These are phyloP conservation scores for Saccharomyces hybrid DNA, from an alignment of 1,139 yeast genomes.

Conservation along the genomic window DNA sequence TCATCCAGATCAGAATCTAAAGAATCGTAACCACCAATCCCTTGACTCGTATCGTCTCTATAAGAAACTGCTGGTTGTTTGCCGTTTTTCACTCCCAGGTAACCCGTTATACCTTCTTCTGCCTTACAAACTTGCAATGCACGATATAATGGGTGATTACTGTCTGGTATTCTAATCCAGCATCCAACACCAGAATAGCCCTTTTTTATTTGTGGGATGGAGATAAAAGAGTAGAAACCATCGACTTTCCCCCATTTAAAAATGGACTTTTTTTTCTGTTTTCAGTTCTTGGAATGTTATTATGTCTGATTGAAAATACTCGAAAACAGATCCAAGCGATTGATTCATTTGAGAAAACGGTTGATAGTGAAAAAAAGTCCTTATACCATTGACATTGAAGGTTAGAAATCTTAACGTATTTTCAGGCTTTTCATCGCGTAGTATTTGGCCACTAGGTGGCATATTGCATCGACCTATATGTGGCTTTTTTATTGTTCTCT, in stretches of 20 bases:
- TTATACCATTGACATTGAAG: constrained; percentile 80
- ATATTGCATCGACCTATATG: background rate
- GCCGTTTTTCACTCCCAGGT: constrained; percentile 33
- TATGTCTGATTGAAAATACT: constrained; percentile 59
- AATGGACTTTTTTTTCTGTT: constrained; percentile 42
- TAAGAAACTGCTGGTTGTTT: constrained; percentile 18
- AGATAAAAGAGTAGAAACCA: constrained; percentile 56
- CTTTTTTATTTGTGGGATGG: constrained; percentile 57
- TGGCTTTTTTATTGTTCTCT: too few relatives aligned
- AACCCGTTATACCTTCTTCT: constrained; percentile 88
- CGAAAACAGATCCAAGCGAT: constrained; percentile 45
- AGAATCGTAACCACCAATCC: constrained; percentile 65
- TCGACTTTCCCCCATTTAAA: constrained; percentile 48
- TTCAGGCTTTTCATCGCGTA: constrained; percentile 5
- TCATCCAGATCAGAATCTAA: constrained; percentile 29
- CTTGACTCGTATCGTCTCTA: constrained; percentile 21
- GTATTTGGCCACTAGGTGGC: background rate
- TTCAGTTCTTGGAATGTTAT: constrained; percentile 82
- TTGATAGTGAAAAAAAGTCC: constrained; percentile 69
- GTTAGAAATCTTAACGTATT: constrained; percentile 43
- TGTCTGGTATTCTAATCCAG: constrained; percentile 51
- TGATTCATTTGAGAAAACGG: constrained; percentile 64
- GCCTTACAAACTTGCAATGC: constrained; percentile 54
- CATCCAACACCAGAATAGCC: constrained; percentile 94
- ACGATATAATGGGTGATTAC: constrained; percentile 36